Evolutionary conservation across 192 early-diverging fungal species (phyloP).

Genomic region (Phycomyces nitens): DNA sequence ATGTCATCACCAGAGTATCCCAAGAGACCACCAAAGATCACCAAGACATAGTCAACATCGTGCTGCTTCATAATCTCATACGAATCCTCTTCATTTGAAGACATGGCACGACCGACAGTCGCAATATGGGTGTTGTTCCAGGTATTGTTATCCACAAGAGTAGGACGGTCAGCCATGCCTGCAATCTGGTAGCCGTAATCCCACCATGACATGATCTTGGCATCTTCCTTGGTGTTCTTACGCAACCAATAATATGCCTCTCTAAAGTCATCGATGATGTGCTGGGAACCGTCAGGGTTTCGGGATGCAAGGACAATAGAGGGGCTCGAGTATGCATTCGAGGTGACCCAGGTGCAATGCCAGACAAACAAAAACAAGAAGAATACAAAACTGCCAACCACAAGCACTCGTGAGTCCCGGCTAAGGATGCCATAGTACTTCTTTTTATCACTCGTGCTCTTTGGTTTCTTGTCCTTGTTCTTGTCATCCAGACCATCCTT

Average conservation of each 20-base stretch:
- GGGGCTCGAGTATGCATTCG: conserved; percentile 96
- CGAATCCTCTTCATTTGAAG: conserved; percentile 84
- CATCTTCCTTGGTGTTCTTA: conserved; percentile 89
- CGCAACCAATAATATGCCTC: conserved; percentile 99
- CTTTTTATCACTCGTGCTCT: conserved; percentile 31
- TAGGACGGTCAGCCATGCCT: conserved; percentile 96
- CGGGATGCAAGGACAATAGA: conserved; percentile 95
- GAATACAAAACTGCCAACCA: conserved; percentile 66
- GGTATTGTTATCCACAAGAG: conserved; percentile 99
- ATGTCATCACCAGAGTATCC: conserved; percentile 99
- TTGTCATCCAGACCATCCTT: neutral
- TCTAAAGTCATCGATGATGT: conserved; percentile 99
- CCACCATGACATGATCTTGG: conserved; percentile 99
- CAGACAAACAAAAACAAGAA: conserved; percentile 81
- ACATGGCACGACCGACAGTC: conserved; percentile 90
- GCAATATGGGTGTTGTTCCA: conserved; percentile 99
- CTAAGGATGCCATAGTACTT: conserved; percentile 42
- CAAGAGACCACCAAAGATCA: conserved; percentile 94
- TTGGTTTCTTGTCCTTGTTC: neutral
- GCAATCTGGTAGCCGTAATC: conserved; percentile 99
- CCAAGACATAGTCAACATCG: conserved; percentile 96
- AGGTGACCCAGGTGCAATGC: conserved; percentile 99
- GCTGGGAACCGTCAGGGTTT: conserved; percentile 81
- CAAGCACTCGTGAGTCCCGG: conserved; percentile 51
- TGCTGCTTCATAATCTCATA: conserved; percentile 88